A percentile compares a stretch with the other conserved stretches of the same genome.
Evolutionary conservation across 2,329 filamentous ascomycete species (phyloP).

Genomic region (Bipolaris victoriae): DNA sequence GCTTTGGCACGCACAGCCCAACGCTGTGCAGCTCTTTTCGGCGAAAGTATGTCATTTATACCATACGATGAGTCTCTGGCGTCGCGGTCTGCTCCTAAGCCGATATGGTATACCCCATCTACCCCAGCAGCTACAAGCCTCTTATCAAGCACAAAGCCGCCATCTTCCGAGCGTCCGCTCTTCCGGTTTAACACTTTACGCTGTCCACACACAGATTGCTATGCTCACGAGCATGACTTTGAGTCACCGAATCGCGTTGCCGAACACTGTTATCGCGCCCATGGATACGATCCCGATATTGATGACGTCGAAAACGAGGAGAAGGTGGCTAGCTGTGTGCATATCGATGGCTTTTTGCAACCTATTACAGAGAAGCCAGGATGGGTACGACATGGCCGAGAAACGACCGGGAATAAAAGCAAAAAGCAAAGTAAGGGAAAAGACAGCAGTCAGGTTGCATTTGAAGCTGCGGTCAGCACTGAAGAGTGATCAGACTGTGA

Average conservation of each 20-base stretch:
- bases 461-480: constrained; percentile 2
- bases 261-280: constrained; percentile 56
- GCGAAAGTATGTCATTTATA: constrained; percentile 70
- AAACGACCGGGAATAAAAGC: constrained; percentile 24
- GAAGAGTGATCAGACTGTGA: background rate
- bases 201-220: constrained; percentile 45
- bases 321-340: constrained; percentile 64
- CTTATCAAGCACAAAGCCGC: background rate
- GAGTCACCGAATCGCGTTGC: constrained; percentile 37
- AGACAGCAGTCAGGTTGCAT: background rate
- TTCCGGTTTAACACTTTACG: constrained; percentile 36
- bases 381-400: constrained; percentile 34
- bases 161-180: constrained; percentile 29
- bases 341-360: constrained; percentile 71
- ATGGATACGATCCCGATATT: constrained; percentile 51
- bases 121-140: constrained; percentile 27
- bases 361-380: constrained; percentile 53
- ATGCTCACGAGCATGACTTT: constrained; percentile 35
- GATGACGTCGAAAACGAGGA: constrained; percentile 55
- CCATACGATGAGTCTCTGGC: constrained; percentile 56
- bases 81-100: constrained; percentile 29
- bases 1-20: constrained; percentile 72
- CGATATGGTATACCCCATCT: constrained; percentile 46
- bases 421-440: constrained; percentile 24
- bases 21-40: constrained; percentile 78